Base-by-base conservation (phyloP, 805 yeast species). In the Kodamaea sagamina region DNA sequence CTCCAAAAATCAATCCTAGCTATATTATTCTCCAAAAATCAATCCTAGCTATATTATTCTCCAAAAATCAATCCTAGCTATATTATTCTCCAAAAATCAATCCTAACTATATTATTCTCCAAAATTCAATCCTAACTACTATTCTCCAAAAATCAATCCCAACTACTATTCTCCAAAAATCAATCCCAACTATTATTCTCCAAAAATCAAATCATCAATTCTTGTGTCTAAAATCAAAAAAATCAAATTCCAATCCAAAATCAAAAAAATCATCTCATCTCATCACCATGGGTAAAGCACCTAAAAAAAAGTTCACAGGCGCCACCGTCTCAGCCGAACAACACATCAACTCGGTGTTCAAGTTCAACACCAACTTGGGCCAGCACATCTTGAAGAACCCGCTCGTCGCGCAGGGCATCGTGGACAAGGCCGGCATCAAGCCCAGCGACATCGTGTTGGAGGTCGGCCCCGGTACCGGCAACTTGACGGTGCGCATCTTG, bases 401-500 rank as follows among this genome's bases (percentile, higher is more conserved):
- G 1, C 73, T 90, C 42, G 93, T 93, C 21, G 98, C 99, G 4
- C 98, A 93, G 63, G 98, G 97, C 11, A 93, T 93, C 62, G 99
- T 93, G 12, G 98, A 93, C 62, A 92, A 92, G 59, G 98, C 99
- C 1, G 85, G 81, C 28, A 85, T 93, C 43, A 85, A 82, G 56
- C 97, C 98, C 2, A 84, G 95, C 22, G 99, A 93, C 60, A 81
- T 82, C 6, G 98, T 93, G 1, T 72, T 93, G 32, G 99, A 93
- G 71, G 96, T 93, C 41, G 99, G 99, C 57, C 99, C 99, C 2
- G 99, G 99, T 80, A 93, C 99, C 0, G 99, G 99, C 71, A 93
- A 93, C 58, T 75, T 93, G 67, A 93, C 99, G 0, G 95, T 92
- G 27, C 76, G 95, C 48, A 93, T 93, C 27, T 67, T 93, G 43